phyloP scores from a whole-genome alignment of 192 early-diverging fungal genomes.

The Thamnidium elegans region DNA sequence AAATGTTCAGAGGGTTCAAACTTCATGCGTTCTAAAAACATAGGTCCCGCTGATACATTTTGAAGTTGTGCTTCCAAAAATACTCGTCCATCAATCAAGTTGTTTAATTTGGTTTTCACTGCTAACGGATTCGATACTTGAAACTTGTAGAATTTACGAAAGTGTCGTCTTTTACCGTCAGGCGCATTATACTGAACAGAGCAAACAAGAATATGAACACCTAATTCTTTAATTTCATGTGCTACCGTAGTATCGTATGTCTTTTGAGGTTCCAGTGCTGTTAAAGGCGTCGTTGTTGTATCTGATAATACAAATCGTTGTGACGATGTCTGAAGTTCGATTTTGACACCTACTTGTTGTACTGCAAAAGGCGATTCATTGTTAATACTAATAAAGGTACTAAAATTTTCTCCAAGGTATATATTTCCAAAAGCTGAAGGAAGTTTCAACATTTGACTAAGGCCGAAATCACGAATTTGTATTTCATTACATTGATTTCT shows the following conservation, averaged over 20 bases:
- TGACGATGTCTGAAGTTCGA: conserved; percentile 84
- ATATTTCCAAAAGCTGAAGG: conserved; percentile 89
- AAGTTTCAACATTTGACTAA: conserved; percentile 71
- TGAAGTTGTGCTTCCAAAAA: conserved; percentile 94
- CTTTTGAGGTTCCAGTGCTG: conserved; percentile 62
- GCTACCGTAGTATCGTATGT: conserved; percentile 73
- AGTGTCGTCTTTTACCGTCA: conserved; percentile 64
- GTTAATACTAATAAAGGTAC: conserved; percentile 81
- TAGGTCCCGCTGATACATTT: conserved; percentile 72
- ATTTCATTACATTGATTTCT: conserved; percentile 5
- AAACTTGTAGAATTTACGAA: conserved; percentile 95
- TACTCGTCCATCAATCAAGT: conserved; percentile 60
- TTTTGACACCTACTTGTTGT: conserved; percentile 71
- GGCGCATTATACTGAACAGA: conserved; percentile 74
- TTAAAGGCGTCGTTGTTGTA: conserved; percentile 39
- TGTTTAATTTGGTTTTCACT: conserved; percentile 96
- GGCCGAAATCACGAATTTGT: conserved; percentile 58
- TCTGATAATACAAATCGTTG: conserved; percentile 76
- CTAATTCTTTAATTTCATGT: conserved; percentile 96
- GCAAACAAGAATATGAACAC: conserved; percentile 88
- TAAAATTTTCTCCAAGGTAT: conserved; percentile 92
- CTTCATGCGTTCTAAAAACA: conserved; percentile 85
- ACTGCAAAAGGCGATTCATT: conserved; percentile 73
- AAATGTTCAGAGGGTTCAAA: conserved; percentile 84
- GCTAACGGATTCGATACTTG: conserved; percentile 93